Base-by-base conservation (phyloP, 129 eudicot genomes). In the Flaveria robusta region DNA sequence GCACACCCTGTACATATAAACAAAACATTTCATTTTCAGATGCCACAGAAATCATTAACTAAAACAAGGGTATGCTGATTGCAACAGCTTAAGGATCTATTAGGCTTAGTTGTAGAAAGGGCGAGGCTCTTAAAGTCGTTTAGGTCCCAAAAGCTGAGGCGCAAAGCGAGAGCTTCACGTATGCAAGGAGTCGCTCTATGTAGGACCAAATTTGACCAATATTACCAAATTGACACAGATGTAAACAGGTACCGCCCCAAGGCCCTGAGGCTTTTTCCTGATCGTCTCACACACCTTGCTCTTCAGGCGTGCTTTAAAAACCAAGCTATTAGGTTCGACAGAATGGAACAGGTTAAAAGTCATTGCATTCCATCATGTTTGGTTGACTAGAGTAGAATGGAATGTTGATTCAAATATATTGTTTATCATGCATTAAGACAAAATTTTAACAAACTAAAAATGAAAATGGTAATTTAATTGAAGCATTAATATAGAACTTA, bases 1-100 rank as follows among this genome's bases (percentile, higher is more conserved):
- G 76, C 96, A 93, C 39, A 86, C 64, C 91, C 98, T 93, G 88
- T 67, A 70, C 24, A 41, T 41, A 68, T 23, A 22, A n/a, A 11
- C 2, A 31, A 4, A 63, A 9, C 41, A 66, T 19, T 13, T 24
- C 27, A 11, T 14, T 15, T 37, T 47, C 23, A 31, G 22, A 50
- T 27, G 11, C 45, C 11, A 0, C 45, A 27, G 9, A 16, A 39
- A 47, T n/a, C 15, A 16, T 64, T 2, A 18, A n/a, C n/a, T n/a
- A n/a, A n/a, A n/a, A n/a, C 13, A 26, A 4, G 23, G 15, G 45
- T 54, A 54, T 18, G 60, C 26, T 11, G 26, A 2, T 29, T 62
- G 68, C 20, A 29, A 62, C 42, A 27, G 68, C 5, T 59, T 59
- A 59, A 10, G 14, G 66, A 59, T 59, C 37, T 23, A 13, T 7